Percentiles rank a stretch among this genome's conserved stretches.
Evolutionary conservation across 805 yeast species (phyloP).

Genomic region (Zygoascus flipseniorum): DNA sequence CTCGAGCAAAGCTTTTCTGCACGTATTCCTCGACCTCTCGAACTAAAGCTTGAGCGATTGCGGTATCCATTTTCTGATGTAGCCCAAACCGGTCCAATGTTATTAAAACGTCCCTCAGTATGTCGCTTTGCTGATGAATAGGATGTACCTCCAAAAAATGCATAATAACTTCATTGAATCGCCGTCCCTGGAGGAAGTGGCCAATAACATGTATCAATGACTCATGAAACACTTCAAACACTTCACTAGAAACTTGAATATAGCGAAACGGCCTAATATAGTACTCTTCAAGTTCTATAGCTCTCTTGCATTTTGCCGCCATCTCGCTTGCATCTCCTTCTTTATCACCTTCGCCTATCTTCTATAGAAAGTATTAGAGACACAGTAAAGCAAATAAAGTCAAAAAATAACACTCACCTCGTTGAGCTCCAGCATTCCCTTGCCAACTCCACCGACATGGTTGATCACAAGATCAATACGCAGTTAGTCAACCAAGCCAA

Average conservation of each 20-base stretch:
- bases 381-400: too few relatives aligned
- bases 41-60: background rate
- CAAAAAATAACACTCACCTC: background rate
- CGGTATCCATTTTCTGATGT: conserved; percentile 11
- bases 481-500: too few relatives aligned
- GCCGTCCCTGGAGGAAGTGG: background rate
- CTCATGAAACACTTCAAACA: background rate
- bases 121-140: conserved; percentile 1
- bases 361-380: too few relatives aligned
- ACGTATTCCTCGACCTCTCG: conserved; percentile 11
- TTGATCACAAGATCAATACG: background rate
- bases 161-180: conserved; percentile 6
- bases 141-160: conserved; percentile 8
- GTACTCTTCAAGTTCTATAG: background rate
- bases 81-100: conserved; percentile 16
- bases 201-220: background rate
- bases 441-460: background rate
- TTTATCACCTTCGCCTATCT: background rate
- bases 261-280: background rate
- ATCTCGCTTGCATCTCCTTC: background rate
- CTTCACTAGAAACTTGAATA: background rate
- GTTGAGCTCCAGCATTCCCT: background rate
- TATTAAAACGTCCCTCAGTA: background rate
- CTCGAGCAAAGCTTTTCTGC: conserved; percentile 4
- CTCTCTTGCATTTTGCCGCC: background rate